Evolutionary conservation across 495 filamentous ascomycete species (phyloP), one percentile per base, ranked within the genome.

Genomic region (Astrothelium macrocarpum): DNA sequence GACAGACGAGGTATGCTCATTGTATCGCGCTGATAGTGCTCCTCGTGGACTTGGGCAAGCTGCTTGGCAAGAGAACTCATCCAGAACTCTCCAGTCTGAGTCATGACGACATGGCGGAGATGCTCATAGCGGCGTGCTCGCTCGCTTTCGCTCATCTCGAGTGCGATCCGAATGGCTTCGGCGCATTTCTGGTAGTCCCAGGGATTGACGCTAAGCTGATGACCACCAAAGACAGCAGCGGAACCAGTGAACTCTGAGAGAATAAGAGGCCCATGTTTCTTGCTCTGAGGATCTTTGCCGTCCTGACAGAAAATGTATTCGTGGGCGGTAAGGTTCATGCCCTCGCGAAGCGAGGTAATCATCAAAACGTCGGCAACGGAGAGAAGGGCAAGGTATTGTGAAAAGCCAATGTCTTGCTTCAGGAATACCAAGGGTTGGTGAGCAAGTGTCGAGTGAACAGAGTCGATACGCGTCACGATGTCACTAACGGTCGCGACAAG

Each of bases 301-400:
- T 96, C 92, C 72, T 97, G 92, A 68, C 91, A 96, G 66, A 88
- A 91, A 32, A 96, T 82, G 71, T 89, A 97, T 74, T 97, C 92
- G 70, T 96, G 92, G 53, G 85, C 88, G 7, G 92, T 95, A 42
- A 97, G 76, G 69, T 96, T 96, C 92, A 96, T 97, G 46, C 92
- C 92, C 71, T 96, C 92, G 59, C 92, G 89, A 61, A 96, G 83
- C 72, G 88, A 91, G 5, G 92, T 91, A 71, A 97, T 91, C 83
- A 95, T 92, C 32, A 97, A 78, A 25, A 86, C 89, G 75, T 96
- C 91, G 2, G 92, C 92, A 28, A 94, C 87, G 20, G 88, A 88
- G 46, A 96, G 81, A 20, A 97, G 79, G 7, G 91, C 92, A 7
- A 97, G 83, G 66, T 96, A 97, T 67, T 96, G 91, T 0, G 88